A percentile compares a stretch with the other conserved stretches of the same genome.
These are phyloP conservation scores for Gracilaria caudata DNA, from an alignment of 23 red algal species.

Conservation along the genomic window DNA sequence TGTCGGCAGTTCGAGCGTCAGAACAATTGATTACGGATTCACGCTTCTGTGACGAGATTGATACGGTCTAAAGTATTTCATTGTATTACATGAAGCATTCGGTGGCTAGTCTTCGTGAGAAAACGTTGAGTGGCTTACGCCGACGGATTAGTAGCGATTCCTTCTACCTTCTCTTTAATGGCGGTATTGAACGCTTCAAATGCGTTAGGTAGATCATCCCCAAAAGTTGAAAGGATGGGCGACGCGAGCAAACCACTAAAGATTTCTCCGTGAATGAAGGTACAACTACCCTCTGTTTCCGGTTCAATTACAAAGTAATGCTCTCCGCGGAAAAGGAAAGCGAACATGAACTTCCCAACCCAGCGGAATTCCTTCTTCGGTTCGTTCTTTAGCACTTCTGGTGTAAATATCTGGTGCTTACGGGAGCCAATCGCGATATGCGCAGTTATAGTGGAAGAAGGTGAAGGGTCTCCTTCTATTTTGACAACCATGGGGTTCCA, in stretches of 20 bases:
- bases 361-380: constrained; percentile 42
- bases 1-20: no score
- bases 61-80: no score
- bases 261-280: constrained; percentile 38
- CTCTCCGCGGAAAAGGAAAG: constrained; percentile 41
- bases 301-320: constrained; percentile 47
- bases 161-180: constrained; percentile 21
- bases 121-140: background rate
- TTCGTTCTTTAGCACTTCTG: constrained; percentile 40
- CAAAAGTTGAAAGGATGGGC: background rate
- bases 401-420: background rate
- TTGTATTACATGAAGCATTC: background rate
- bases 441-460: background rate
- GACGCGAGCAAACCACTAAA: constrained; percentile 21
- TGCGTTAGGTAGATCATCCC: constrained; percentile 27
- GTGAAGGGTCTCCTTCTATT: constrained; percentile 30
- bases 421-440: constrained; percentile 8
- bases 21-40: no score
- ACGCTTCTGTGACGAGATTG: no score
- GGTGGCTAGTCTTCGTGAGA: background rate
- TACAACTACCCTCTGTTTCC: constrained; percentile 18
- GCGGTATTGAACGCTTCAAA: constrained; percentile 38
- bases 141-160: background rate
- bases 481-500: constrained; percentile 63
- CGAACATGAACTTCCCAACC: constrained; percentile 20